Conservation (phyloP, 345 rosid species). For the Geranium brycei region DNA sequence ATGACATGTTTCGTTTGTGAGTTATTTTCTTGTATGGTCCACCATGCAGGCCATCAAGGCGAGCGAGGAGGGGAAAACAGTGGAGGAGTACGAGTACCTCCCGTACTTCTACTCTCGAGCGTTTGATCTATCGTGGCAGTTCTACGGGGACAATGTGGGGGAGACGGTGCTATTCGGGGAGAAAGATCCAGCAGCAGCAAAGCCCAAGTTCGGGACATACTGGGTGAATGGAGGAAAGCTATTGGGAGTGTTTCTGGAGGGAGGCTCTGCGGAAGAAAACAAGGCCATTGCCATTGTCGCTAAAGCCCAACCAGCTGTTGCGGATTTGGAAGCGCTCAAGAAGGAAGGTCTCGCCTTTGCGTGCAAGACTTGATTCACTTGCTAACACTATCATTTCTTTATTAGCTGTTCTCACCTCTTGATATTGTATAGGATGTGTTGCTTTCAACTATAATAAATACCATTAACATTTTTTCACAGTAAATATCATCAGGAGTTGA, state of each 20-base stretch:
- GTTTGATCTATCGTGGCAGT: constrained; percentile 91
- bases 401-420: too few species aligned
- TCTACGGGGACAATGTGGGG: constrained; percentile 94
- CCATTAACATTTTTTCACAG: too few species aligned
- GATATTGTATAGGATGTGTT: too few species aligned
- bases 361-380: constrained; percentile 1
- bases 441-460: too few species aligned
- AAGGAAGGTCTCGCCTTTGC: constrained; percentile 80
- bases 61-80: constrained; percentile 48
- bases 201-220: constrained; percentile 74
- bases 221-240: constrained; percentile 87
- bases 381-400: too few species aligned
- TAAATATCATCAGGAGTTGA: too few species aligned
- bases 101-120: constrained; percentile 94
- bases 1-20: background rate
- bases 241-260: constrained; percentile 80
- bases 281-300: constrained; percentile 84
- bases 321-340: constrained; percentile 37
- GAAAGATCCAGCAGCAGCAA: constrained; percentile 39
- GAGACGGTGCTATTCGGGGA: constrained; percentile 77
- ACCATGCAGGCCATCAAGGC: constrained; percentile 58
- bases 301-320: constrained; percentile 50
- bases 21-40: background rate
- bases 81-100: constrained; percentile 79
- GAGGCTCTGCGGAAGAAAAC: constrained; percentile 80